Percentiles rank a stretch among this genome's conserved stretches.
phyloP scores from a whole-genome alignment of 108 stramenopile genomes.

The Pseudonitzschia multistriata region DNA sequence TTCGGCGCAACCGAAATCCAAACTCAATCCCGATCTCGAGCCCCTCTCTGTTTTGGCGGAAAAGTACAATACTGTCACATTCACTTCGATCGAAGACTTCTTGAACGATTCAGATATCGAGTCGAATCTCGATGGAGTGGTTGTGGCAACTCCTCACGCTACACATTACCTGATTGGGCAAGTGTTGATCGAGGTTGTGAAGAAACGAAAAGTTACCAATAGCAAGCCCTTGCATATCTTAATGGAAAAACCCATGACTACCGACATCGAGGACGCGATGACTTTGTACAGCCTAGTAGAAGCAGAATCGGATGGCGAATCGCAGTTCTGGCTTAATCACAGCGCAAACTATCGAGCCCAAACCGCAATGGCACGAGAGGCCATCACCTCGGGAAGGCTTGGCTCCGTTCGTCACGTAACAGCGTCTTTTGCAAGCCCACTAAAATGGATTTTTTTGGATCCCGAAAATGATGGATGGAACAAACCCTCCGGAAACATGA shows the following conservation, averaged over 20 bases:
- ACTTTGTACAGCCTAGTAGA: slow-evolving; percentile 35
- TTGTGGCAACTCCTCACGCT: slow-evolving; percentile 66
- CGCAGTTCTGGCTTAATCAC: slow-evolving; percentile 63
- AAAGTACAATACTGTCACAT: slow-evolving; percentile 43
- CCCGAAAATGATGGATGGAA: slow-evolving; percentile 44
- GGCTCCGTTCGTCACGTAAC: slow-evolving; percentile 46
- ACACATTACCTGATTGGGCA: slow-evolving; percentile 54
- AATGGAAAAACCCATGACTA: slow-evolving; percentile 82
- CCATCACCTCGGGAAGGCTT: slow-evolving; percentile 40
- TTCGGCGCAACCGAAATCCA: slow-evolving; percentile 47
- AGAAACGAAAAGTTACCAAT: slow-evolving; percentile 32
- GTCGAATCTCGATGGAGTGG: slow-evolving; percentile 51
- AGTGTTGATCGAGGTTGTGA: slow-evolving; percentile 35
- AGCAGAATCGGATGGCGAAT: slow-evolving; percentile 12
- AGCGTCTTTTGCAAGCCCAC: slow-evolving; percentile 52
- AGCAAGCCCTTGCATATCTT: slow-evolving; percentile 54
- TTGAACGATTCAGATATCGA: slow-evolving; percentile 32
- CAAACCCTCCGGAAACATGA: slow-evolving; percentile 45
- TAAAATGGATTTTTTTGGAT: slow-evolving; percentile 58
- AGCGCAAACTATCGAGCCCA: slow-evolving; percentile 67
- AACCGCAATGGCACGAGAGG: slow-evolving; percentile 45
- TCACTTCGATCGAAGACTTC: slow-evolving; percentile 46
- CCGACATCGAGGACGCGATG: slow-evolving; percentile 51
- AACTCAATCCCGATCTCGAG: slow-evolving; percentile 50
- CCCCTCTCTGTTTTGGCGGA: slow-evolving; percentile 39